These are phyloP conservation scores for Posidonia oceanica DNA, from an alignment of 116 monocot genomes.

Conservation along the genomic window DNA sequence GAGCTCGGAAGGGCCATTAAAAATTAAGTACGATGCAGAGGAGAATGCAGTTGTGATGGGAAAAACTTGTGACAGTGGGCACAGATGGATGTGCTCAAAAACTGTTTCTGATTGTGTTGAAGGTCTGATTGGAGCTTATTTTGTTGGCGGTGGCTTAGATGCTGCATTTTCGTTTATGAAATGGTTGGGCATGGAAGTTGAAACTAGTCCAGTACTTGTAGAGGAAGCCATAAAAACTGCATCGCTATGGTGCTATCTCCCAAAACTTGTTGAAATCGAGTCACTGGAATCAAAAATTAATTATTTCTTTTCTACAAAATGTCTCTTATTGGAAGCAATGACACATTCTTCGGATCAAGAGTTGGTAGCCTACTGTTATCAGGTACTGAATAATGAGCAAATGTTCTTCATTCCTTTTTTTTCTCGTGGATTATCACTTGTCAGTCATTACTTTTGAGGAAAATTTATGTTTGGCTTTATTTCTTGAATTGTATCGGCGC, in stretches of 20 bases:
- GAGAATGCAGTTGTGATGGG: constrained; percentile 53
- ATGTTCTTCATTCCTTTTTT: not conserved
- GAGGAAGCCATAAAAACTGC: constrained; percentile 30
- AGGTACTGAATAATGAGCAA: constrained; percentile 27
- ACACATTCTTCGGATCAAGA: constrained; percentile 69
- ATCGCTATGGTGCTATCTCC: constrained; percentile 27
- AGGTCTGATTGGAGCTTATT: constrained; percentile 93
- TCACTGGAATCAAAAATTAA: constrained; percentile 59
- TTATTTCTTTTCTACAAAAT: constrained; percentile 46
- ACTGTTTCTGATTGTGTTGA: constrained; percentile 96
- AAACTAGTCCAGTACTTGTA: constrained; percentile 32
- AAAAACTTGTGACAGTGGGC: constrained; percentile 76
- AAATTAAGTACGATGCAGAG: constrained; percentile 18
- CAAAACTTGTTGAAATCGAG: constrained; percentile 46
- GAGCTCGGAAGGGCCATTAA: constrained; percentile 15
- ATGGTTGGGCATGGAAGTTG: constrained; percentile 66
- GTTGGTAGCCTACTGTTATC: constrained; percentile 55
- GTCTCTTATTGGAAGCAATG: constrained; percentile 79
- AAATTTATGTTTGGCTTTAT: not conserved
- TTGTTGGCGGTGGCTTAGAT: constrained; percentile 60
- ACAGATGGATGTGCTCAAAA: constrained; percentile 96
- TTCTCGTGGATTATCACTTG: not conserved
- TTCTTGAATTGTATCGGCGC: constrained; percentile 26
- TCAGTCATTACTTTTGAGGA: not conserved
- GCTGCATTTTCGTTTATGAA: constrained; percentile 60